These are phyloP conservation scores for Lablab purpureus DNA, from an alignment of 306 rosid genomes.

Conservation along the genomic window DNA sequence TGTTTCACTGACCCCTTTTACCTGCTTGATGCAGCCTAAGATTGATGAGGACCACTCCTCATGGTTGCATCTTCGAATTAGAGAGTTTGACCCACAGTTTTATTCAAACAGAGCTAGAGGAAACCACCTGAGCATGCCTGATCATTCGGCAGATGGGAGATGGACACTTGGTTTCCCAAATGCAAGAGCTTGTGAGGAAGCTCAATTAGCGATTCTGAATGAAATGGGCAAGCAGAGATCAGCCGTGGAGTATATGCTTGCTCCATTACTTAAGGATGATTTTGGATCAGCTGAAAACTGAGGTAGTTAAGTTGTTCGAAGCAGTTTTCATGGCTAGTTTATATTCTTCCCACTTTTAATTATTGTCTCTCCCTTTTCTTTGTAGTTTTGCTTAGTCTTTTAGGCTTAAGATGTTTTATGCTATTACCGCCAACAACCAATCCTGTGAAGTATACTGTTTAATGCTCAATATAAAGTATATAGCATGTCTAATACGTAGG, in stretches of 20 bases:
- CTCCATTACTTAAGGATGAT: constrained; percentile 68
- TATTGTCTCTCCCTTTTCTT: neutral
- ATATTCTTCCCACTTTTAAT: constrained; percentile 7
- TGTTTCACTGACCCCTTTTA: constrained; percentile 14
- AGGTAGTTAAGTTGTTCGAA: constrained; percentile 44
- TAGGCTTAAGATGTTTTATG: too few species aligned
- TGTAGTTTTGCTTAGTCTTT: constrained; percentile 17
- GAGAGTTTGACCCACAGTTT: constrained; percentile 70
- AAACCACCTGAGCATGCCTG: constrained; percentile 45
- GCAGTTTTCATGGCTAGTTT: constrained; percentile 40
- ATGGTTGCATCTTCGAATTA: constrained; percentile 81
- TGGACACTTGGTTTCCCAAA: constrained; percentile 84
- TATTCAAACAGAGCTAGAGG: constrained; percentile 52
- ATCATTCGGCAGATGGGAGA: constrained; percentile 69
- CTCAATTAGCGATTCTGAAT: constrained; percentile 58
- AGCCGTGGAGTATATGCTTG: constrained; percentile 59
- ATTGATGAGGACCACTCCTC: constrained; percentile 70
- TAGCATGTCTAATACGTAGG: constrained; percentile 28
- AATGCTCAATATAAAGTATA: neutral
- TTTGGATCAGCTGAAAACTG: constrained; percentile 48
- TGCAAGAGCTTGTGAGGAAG: constrained; percentile 71
- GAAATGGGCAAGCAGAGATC: constrained; percentile 78
- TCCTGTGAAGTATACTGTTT: constrained; percentile 34
- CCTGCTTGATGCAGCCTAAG: constrained; percentile 66
- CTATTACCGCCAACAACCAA: constrained; percentile 19